Evolutionary conservation across 2,329 filamentous ascomycete species (phyloP).

Genomic region (Xylaria sp.): DNA sequence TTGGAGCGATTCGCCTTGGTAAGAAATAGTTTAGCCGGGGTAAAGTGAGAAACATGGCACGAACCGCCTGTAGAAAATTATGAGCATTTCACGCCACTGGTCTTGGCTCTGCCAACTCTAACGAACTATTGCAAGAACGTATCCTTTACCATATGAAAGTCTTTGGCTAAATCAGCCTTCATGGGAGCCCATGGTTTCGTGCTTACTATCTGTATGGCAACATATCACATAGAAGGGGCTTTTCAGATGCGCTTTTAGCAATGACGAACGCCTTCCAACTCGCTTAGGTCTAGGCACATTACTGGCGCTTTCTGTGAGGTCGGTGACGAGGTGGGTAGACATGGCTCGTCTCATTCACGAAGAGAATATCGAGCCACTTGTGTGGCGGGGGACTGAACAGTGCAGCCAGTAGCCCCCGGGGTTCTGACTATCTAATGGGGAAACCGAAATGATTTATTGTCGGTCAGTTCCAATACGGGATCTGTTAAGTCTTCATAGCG

Average conservation of each 20-base stretch:
- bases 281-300: neutral
- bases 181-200: neutral
- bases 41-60: neutral
- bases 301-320: neutral
- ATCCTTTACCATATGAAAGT: neutral
- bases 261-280: conserved; percentile 3
- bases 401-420: neutral
- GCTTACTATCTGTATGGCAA: neutral
- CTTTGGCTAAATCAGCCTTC: neutral
- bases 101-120: neutral
- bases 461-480: neutral
- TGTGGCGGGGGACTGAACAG: neutral
- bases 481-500: neutral
- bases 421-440: neutral
- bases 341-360: neutral
- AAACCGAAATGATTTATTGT: neutral
- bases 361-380: neutral
- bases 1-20: neutral
- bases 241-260: neutral
- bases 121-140: neutral
- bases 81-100: neutral
- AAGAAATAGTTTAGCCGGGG: neutral
- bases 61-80: neutral
- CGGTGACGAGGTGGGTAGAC: neutral
- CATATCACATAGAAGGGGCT: neutral